phyloP scores from a whole-genome alignment of 2,329 filamentous ascomycete genomes.

The Furcasterigmium furcatum region DNA sequence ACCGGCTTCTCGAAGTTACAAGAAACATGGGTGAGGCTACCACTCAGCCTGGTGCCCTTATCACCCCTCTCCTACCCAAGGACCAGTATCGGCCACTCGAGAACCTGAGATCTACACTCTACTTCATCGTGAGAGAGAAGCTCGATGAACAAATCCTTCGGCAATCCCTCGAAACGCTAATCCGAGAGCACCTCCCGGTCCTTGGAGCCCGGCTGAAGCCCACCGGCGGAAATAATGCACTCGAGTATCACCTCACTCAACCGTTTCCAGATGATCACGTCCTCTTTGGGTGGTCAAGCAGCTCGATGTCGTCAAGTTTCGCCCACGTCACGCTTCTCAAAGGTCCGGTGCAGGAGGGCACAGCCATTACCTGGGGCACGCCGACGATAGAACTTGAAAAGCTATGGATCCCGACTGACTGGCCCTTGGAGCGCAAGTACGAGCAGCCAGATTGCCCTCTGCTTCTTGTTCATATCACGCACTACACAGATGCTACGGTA shows the following conservation, averaged over 20 bases:
- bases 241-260: neutral
- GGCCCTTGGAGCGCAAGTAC: constrained; percentile 11
- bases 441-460: constrained; percentile 14
- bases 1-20: too few relatives aligned
- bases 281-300: constrained; percentile 12
- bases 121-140: constrained; percentile 9
- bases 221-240: neutral
- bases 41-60: too few relatives aligned
- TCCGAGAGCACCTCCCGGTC: constrained; percentile 11
- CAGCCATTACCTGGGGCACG: constrained; percentile 1
- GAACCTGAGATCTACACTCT: constrained; percentile 11
- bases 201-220: constrained; percentile 11
- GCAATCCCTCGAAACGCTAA: constrained; percentile 9
- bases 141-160: constrained; percentile 10
- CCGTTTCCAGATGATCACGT: neutral
- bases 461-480: constrained; percentile 15
- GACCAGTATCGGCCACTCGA: constrained; percentile 5
- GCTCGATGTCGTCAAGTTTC: neutral
- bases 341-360: neutral
- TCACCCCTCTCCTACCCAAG: neutral
- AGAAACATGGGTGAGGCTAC: too few relatives aligned
- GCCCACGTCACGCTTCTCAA: neutral
- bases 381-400: neutral
- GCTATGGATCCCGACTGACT: constrained; percentile 4
- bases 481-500: constrained; percentile 13